These are phyloP conservation scores for Podaxis carcinomalis DNA, from an alignment of 768 basidiomycete genomes.

Conservation along the genomic window DNA sequence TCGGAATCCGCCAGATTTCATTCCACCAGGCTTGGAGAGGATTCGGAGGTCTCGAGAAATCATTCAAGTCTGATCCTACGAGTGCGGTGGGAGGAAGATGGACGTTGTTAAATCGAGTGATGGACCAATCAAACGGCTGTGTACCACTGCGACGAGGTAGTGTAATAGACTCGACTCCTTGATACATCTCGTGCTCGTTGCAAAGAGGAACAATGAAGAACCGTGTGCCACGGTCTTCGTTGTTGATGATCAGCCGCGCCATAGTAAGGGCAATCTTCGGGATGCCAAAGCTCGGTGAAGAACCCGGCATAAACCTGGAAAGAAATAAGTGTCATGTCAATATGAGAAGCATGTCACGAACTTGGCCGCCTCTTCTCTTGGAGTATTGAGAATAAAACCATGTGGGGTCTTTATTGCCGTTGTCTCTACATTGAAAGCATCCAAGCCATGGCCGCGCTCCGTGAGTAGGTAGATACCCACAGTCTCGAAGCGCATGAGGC, in stretches of 20 bases:
- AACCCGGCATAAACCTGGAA: conserved; percentile 55
- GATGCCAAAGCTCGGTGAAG: conserved; percentile 48
- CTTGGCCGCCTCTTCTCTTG: conserved; percentile 57
- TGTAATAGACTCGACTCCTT: conserved; percentile 45
- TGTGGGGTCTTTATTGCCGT: conserved; percentile 47
- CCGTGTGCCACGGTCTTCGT: conserved; percentile 45
- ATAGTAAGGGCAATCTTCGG: conserved; percentile 54
- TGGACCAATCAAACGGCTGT: conserved; percentile 50
- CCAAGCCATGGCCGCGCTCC: conserved; percentile 58
- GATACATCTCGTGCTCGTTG: conserved; percentile 47
- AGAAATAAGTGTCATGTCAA: conserved; percentile 8
- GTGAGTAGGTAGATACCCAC: conserved; percentile 50
- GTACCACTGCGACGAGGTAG: conserved; percentile 51
- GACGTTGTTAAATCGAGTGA: conserved; percentile 53
- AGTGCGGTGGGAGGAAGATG: conserved; percentile 46
- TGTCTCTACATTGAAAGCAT: conserved; percentile 58
- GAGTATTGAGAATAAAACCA: conserved; percentile 53
- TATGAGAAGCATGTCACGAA: conserved; percentile 21
- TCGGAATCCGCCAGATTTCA: conserved; percentile 49
- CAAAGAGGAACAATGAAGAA: conserved; percentile 56
- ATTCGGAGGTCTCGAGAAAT: conserved; percentile 33
- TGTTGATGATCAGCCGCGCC: conserved; percentile 49
- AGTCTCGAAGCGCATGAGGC: conserved; percentile 48
- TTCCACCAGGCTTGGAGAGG: conserved; percentile 51
- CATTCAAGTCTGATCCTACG: conserved; percentile 39